These are phyloP conservation scores for Botryotinia convoluta DNA, from an alignment of 2,329 filamentous ascomycete genomes.

Conservation along the genomic window DNA sequence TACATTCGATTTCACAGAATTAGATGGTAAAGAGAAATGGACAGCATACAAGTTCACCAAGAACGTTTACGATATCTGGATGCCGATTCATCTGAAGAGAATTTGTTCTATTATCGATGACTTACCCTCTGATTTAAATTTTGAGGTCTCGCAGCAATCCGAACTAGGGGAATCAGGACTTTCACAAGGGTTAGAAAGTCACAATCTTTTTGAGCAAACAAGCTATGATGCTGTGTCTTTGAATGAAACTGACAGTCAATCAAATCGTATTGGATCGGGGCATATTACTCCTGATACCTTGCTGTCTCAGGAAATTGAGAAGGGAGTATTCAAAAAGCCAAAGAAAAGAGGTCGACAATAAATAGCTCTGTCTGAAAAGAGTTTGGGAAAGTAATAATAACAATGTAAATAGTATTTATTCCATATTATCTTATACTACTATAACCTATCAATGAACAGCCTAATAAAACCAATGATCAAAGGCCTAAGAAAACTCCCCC, in stretches of 20 bases:
- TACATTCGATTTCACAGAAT: slow-evolving; percentile 30
- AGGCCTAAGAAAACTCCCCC: background rate
- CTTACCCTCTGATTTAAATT: background rate
- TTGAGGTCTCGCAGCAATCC: background rate
- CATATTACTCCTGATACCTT: background rate
- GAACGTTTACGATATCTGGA: slow-evolving; percentile 38
- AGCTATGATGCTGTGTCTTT: background rate
- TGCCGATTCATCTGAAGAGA: slow-evolving; percentile 36
- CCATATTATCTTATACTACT: background rate
- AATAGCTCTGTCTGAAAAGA: background rate
- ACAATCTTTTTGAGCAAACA: background rate
- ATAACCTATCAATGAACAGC: background rate
- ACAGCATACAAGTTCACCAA: slow-evolving; percentile 29
- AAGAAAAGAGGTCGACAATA: background rate
- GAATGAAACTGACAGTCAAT: background rate
- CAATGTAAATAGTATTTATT: background rate
- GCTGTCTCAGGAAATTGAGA: background rate
- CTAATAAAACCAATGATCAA: no score
- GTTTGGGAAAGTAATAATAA: no score
- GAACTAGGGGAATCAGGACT: background rate
- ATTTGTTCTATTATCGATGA: slow-evolving; percentile 26
- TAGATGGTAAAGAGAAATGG: slow-evolving; percentile 36
- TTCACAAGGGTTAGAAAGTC: background rate
- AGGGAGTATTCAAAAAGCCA: background rate
- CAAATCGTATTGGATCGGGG: background rate